These are phyloP conservation scores for Hortaea werneckii DNA, from an alignment of 2,329 filamentous ascomycete genomes.

Conservation along the genomic window DNA sequence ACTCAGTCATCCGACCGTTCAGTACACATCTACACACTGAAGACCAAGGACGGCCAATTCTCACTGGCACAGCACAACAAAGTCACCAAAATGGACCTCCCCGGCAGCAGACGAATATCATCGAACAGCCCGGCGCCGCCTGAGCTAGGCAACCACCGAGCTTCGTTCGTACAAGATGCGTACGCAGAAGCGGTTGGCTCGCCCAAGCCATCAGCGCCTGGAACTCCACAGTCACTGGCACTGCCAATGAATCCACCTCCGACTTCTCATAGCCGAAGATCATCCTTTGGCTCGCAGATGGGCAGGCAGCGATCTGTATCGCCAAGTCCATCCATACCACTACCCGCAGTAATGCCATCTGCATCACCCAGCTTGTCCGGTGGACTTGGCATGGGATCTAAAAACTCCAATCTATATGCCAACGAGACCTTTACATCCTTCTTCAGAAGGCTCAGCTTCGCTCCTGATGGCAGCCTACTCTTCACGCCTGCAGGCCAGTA, in stretches of 20 bases:
- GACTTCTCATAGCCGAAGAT: constrained; percentile 84
- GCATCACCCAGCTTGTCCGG: constrained; percentile 74
- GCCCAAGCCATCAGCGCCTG: constrained; percentile 80
- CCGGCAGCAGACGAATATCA: constrained; percentile 67
- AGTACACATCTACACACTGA: constrained; percentile 92
- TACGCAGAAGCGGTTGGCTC: constrained; percentile 57
- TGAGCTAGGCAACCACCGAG: constrained; percentile 51
- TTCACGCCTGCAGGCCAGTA: constrained; percentile 37
- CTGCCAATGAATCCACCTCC: constrained; percentile 94
- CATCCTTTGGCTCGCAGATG: constrained; percentile 64
- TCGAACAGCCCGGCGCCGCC: constrained; percentile 87
- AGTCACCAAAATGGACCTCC: constrained; percentile 87
- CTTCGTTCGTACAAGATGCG: constrained; percentile 51
- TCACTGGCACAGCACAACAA: constrained; percentile 69
- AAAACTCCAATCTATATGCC: constrained; percentile 83
- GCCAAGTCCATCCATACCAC: constrained; percentile 81
- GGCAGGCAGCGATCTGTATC: constrained; percentile 72
- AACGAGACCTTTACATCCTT: constrained; percentile 97
- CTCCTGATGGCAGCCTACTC: constrained; percentile 77
- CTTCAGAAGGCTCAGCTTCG: constrained; percentile 86
- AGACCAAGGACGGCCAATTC: constrained; percentile 93
- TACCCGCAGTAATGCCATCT: constrained; percentile 91
- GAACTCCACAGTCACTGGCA: constrained; percentile 80
- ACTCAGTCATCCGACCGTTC: constrained; percentile 97
- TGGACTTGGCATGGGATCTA: constrained; percentile 49